Evolutionary conservation across 2,329 filamentous ascomycete species (phyloP), one percentile per base, ranked within the genome.

Genomic region (Aspergillus nomiae): DNA sequence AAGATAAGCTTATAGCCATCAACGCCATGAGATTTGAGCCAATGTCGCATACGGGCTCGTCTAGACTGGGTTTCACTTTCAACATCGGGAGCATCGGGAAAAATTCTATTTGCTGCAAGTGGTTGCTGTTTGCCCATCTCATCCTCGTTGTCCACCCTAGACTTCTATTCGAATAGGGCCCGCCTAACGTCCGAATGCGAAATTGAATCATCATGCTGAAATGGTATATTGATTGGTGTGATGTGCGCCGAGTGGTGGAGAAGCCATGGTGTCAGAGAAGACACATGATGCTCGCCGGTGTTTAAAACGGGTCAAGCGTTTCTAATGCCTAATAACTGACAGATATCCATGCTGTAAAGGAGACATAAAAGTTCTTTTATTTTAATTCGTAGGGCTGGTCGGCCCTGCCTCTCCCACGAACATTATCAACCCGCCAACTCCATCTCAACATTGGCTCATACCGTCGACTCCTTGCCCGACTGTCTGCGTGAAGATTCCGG

Each of bases 341-440:
- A 73, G 68, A 67, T 70, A 70, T 70, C 63, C 70, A 68, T 65
- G 69, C 64, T 71, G 70, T 67, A 71, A 70, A 70, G 69, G 69
- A 59, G 63, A 69, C 61, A 70, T 65, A 73, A 51, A 51, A 68
- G 64, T 69, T 68, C 69, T 70, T 73, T 69, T 73, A 70, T 75
- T 75, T 75, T 72, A 70, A 76, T 76, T 76, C 74, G 72, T 76
- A 74, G 73, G 74, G 74, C 73, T 74, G 70, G 68, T 62, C 67
- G 73, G 72, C 74, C 74, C 74, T 74, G 74, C 73, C 71, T 76
- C 73, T 75, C 73, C 74, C 73, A 75, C 71, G 71, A 77, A 76
- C 73, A 74, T 76, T 73, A 76, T 74, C 74, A 76, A 76, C 74
- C 74, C 71, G 70, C 72, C 71, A 77, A 76, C 74, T 76, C 74